Evolutionary conservation across 2,329 filamentous ascomycete species (phyloP).

Genomic region (Talaromyces sp.): DNA sequence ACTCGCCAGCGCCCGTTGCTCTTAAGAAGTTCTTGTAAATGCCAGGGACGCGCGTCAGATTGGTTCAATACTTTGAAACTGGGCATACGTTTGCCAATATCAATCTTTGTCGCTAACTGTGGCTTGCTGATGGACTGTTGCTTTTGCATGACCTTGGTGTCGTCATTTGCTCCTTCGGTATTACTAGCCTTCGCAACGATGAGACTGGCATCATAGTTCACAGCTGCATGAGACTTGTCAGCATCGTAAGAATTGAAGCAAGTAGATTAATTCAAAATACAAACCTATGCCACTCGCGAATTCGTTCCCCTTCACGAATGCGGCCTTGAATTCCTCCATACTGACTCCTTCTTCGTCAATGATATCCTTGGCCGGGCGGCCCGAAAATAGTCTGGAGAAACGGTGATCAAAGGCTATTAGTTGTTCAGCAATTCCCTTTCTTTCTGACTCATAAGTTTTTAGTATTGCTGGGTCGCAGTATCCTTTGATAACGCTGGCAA

Average conservation of each 20-base stretch:
- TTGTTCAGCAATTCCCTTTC: slow-evolving; percentile 30
- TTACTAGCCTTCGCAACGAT: not conserved
- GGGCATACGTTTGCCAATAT: slow-evolving; percentile 38
- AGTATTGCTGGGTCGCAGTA: slow-evolving; percentile 25
- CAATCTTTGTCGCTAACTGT: slow-evolving; percentile 12
- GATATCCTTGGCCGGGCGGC: not conserved
- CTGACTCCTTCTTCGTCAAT: not conserved
- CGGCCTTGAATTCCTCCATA: not conserved
- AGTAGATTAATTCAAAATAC: too few species aligned
- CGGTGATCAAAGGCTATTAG: slow-evolving; percentile 39
- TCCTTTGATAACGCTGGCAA: slow-evolving; percentile 28
- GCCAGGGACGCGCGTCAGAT: slow-evolving; percentile 31
- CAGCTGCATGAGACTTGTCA: too few species aligned
- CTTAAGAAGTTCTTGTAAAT: slow-evolving; percentile 36
- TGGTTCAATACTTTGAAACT: slow-evolving; percentile 53
- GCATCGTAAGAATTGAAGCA: too few species aligned
- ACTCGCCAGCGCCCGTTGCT: slow-evolving; percentile 34
- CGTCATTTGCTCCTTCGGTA: not conserved
- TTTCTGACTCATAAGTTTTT: slow-evolving; percentile 30
- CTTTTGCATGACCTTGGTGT: too few species aligned
- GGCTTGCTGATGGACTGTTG: slow-evolving; percentile 31
- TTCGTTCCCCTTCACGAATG: not conserved
- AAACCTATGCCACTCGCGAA: not conserved
- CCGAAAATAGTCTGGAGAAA: slow-evolving; percentile 30
- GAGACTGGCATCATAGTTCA: not conserved